Evolutionary conservation across 805 yeast genomes (phyloP).

Genomic region (Schwanniomyces occidentalis): DNA sequence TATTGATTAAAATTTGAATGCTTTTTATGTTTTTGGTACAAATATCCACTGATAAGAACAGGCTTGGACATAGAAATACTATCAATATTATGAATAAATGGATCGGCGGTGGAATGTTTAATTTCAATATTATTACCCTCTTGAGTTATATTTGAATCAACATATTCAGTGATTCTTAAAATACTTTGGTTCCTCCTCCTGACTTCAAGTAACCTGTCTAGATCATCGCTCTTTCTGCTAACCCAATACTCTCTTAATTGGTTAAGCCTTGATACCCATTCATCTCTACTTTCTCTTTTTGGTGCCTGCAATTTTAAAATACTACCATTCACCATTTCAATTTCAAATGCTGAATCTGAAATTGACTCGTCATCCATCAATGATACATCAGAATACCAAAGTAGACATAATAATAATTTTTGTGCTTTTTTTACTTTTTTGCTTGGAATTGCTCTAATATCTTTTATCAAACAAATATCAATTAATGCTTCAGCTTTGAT

Average conservation of each 20-base stretch:
- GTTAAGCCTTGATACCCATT: slow-evolving; percentile 62
- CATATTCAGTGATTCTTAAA: slow-evolving; percentile 53
- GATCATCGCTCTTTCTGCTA: slow-evolving; percentile 41
- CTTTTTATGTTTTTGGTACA: slow-evolving; percentile 70
- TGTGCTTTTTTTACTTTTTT: slow-evolving; percentile 23
- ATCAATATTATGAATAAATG: slow-evolving; percentile 54
- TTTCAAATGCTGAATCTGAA: slow-evolving; percentile 52
- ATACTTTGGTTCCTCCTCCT: slow-evolving; percentile 46
- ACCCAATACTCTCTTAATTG: slow-evolving; percentile 61
- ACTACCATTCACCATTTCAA: slow-evolving; percentile 49
- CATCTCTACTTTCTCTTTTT: slow-evolving; percentile 46
- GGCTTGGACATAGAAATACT: slow-evolving; percentile 59
- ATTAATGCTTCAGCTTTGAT: slow-evolving; percentile 60
- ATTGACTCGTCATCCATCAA: slow-evolving; percentile 26
- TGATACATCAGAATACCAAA: slow-evolving; percentile 31
- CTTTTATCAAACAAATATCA: slow-evolving; percentile 53
- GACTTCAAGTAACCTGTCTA: slow-evolving; percentile 31
- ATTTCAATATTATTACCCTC: slow-evolving; percentile 44
- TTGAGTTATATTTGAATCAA: slow-evolving; percentile 55
- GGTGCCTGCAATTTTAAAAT: slow-evolving; percentile 58
- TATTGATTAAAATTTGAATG: slow-evolving; percentile 64
- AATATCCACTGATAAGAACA: slow-evolving; percentile 60
- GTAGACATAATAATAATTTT: slow-evolving; percentile 22
- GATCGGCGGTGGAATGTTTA: slow-evolving; percentile 55
- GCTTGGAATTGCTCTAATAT: slow-evolving; percentile 33